These are phyloP conservation scores for Acanthamoeba royreba DNA, from an alignment of 208 protist species.

Conservation along the genomic window DNA sequence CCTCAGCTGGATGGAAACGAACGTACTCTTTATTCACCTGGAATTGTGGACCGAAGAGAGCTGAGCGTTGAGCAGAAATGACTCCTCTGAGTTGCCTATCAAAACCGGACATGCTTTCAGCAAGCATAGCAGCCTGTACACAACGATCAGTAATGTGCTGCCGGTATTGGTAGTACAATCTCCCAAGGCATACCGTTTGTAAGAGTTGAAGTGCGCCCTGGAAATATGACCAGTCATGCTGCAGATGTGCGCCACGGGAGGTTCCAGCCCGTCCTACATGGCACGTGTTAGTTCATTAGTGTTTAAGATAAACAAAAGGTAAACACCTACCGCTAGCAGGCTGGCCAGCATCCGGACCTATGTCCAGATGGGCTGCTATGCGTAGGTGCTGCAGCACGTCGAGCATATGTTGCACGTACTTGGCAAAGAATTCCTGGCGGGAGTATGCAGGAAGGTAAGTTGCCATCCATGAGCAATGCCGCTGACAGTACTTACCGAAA, in stretches of 20 bases:
- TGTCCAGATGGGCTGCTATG: neutral
- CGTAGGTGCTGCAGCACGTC: neutral
- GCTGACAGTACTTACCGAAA: neutral
- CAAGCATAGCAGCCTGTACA: neutral
- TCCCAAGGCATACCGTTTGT: neutral
- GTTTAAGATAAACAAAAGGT: neutral
- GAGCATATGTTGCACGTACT: neutral
- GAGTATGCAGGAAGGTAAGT: no score
- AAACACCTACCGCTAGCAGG: neutral
- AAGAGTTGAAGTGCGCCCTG: neutral
- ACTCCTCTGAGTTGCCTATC: neutral
- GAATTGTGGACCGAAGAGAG: neutral
- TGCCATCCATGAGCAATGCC: neutral
- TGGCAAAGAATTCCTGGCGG: neutral
- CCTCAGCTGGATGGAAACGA: neutral
- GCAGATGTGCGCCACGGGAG: no score
- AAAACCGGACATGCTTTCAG: neutral
- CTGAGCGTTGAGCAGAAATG: neutral
- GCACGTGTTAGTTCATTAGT: neutral
- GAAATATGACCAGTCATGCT: neutral
- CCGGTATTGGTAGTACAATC: neutral
- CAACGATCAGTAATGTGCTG: neutral
- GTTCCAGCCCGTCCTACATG: no score
- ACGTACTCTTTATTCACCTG: neutral
- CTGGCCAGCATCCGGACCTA: neutral